Evolutionary conservation across 2,329 filamentous ascomycete genomes (phyloP).

Genomic region (Sporothrix humicola): DNA sequence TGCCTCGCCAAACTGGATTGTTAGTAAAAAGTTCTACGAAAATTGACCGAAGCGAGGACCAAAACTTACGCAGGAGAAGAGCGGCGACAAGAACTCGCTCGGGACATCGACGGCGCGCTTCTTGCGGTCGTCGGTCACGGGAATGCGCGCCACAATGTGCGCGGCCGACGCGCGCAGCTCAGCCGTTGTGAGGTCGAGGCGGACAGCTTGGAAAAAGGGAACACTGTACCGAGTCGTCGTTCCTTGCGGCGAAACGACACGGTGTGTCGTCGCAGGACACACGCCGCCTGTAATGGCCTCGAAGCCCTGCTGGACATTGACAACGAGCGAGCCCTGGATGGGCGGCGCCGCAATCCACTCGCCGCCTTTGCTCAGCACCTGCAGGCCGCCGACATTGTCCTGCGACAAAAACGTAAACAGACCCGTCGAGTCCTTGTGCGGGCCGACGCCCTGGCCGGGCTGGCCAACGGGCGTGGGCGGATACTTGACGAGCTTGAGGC

Average conservation of each 20-base stretch:
- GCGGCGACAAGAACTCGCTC: constrained; percentile 36
- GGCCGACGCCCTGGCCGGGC: constrained; percentile 59
- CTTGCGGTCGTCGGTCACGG: constrained; percentile 32
- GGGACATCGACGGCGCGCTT: constrained; percentile 36
- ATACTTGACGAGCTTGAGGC: constrained; percentile 64
- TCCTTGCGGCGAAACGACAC: constrained; percentile 44
- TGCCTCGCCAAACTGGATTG: constrained; percentile 33
- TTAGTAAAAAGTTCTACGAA: too few relatives aligned
- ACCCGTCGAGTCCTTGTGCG: constrained; percentile 67
- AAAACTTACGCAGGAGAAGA: constrained; percentile 33
- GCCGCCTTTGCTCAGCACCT: constrained; percentile 57
- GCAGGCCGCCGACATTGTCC: constrained; percentile 57
- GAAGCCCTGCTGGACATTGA: constrained; percentile 64
- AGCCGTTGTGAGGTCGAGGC: constrained; percentile 46
- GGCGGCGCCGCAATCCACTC: constrained; percentile 58
- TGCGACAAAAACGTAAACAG: constrained; percentile 70
- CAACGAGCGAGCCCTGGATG: constrained; percentile 57
- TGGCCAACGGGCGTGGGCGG: constrained; percentile 43
- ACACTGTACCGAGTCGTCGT: constrained; percentile 46
- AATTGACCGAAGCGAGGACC: too few relatives aligned
- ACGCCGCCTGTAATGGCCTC: constrained; percentile 61
- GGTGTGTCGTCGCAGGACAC: constrained; percentile 59
- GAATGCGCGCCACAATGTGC: constrained; percentile 35
- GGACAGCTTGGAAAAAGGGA: constrained; percentile 58
- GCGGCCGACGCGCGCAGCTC: constrained; percentile 33